Base-by-base conservation (phyloP, 352 stramenopile species). In the Pythium aristosporum region DNA sequence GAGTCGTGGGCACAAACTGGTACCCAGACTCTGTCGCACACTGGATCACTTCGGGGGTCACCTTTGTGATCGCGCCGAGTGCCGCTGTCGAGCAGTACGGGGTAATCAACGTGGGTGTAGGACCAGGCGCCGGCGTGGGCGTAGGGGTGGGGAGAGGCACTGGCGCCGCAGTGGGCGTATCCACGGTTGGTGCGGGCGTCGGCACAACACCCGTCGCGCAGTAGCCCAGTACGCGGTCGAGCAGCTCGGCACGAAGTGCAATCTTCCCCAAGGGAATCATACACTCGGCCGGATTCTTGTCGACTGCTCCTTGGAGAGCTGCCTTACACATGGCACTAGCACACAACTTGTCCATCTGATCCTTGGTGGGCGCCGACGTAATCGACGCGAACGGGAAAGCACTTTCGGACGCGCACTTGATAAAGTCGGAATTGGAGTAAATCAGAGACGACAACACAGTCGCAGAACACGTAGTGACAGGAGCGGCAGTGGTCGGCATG, bases 1-100 rank as follows among this genome's bases (percentile, higher is more conserved):
- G 57, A 30, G 43, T 49, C 34, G 48, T 15, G 21, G 64, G 57
- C 36, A 71, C 44, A 34, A 71, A 71, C 57, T 62, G 37, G 52
- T 60, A 66, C 1, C 51, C 64, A 57, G 50, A 63, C 10, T 66
- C 64, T 32, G 51, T 55, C 43, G 57, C 21, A 43, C 50, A 59
- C 46, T 60, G 9, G 12, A 62, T 43, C 52, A 59, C n/a, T 12
- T 62, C 46, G 18, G 41, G 11, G 4, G 61, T 51, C 2, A n/a
- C 39, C 12, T 43, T 54, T 18, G 28, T 52, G 54, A 61, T 50
- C n/a, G 54, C 41, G n/a, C 16, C 20, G n/a, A 66, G 9, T 20
- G 50, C 44, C 16, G 25, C 12, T 21, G 39, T 34, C 20, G 51
- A 43, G 25, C 52, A 63, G 46, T 42, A 52, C n/a, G 52, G 53